Evolutionary conservation across 371 early-diverging fungal species (phyloP), one percentile per base, ranked within the genome.

Genomic region (Rhizopus sp.): DNA sequence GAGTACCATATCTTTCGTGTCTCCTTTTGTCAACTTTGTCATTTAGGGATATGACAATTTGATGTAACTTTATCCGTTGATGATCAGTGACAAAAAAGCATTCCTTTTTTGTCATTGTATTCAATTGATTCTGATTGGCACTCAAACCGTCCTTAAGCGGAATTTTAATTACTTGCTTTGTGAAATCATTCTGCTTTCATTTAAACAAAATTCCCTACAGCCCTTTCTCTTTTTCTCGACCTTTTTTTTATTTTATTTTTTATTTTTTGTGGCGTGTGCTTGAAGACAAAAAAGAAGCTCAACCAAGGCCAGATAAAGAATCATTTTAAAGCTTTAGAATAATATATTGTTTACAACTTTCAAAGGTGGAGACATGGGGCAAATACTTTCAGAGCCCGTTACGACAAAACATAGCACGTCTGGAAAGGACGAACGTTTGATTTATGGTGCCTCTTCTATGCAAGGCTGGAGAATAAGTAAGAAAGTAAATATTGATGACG

Each of bases 401-500:
- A 87, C 83, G n/a, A 92, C 89, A 37, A 98, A 96, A 77, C 85
- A 90, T 63, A 84, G 93, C 15, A 80, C 85, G 9, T 57, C 68
- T 17, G 95, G 89, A 46, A 68, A 77, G 23, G 90, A 93, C 72
- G 78, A 87, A 37, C 84, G 91, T 38, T 74, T 91, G 60, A 74
- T 81, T 39, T 98, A 85, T 71, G 98, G 89, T 40, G 89, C 93
- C 35, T 91, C 92, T 16, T 83, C 85, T 37, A 98, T 98, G 98
- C 97, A 98, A 78, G 98, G 98, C 53, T 98, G 98, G 98, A 82
- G 98, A 71, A 86, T 94, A 66, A 90, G 95, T 95, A 90, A 59
- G 33, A 1, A 7, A 3, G 31, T 42, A 10, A 13, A n/a, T 54
- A 7, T 48, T 23, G 7, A 30, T 7, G 5, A 32, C 7, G 10